Base-by-base conservation (phyloP, 164 flowering plant genomes). In the Houttuynia cordata region DNA sequence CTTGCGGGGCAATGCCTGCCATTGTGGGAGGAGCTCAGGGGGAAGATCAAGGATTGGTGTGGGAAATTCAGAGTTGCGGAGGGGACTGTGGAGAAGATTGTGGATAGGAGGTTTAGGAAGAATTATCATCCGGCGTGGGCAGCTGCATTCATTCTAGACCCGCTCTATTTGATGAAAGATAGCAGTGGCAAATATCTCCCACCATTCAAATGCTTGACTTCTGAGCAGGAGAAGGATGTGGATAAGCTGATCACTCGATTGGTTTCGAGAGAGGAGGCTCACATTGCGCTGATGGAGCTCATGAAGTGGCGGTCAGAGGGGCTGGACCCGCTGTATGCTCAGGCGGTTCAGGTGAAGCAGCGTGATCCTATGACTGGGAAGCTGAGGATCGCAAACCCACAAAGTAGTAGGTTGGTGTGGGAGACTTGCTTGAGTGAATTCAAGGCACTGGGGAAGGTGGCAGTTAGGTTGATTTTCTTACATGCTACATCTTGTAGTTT, bases 231-330 rank as follows among this genome's bases (percentile, higher is more conserved):
- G 67, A 82, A 82, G 57, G 87, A 84, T 68, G 85, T 79, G 23
- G 87, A 76, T 14, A 76, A 74, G 62, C 78, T 81, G 61, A 73
- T 82, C 62, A 81, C 81, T 14, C 60, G 85, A 62, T 57, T 84
- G 47, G 81, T 76, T 0, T 59, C 78, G 23, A 71, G 76, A 34
- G 85, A 80, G 53, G 85, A 84, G 63, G 82, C 83, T 51, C 90
- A 73, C 51, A 57, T 82, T 65, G 87, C 76, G 39, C 60, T 82
- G 10, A 84, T 82, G 85, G 87, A 82, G 78, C 77, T 82, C 58
- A 84, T 84, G 87, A 82, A 81, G 70, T 84, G 90, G 90, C 78
- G 87, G 64, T 62, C 84, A 18, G 83, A 82, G 69, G 90, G 87
- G 64, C 67, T 82, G 23, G 87, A 84, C 42, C 87, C 90, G 12